These are phyloP conservation scores for Tillandsia leiboldiana DNA, from an alignment of 176 grass and related monocot species.

Conservation along the genomic window DNA sequence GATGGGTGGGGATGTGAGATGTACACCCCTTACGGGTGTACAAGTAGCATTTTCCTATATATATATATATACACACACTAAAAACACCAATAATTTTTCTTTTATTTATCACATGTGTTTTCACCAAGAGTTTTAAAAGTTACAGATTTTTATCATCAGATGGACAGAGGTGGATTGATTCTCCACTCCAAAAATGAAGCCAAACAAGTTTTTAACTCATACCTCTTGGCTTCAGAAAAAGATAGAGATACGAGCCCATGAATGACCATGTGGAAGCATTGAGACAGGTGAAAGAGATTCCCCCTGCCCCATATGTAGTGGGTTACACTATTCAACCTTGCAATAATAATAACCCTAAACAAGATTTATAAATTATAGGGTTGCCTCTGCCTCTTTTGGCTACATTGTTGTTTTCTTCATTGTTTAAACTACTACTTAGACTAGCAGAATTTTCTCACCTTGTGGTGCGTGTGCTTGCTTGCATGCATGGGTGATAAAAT, in stretches of 20 bases:
- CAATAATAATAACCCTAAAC: slow-evolving; percentile 2
- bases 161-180: background rate
- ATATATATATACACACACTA: too few relatives aligned
- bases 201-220: background rate
- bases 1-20: too few relatives aligned
- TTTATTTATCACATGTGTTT: too few relatives aligned
- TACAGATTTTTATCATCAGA: too few relatives aligned
- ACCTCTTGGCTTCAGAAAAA: background rate
- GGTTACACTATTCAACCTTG: slow-evolving; percentile 21
- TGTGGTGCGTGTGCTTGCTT: background rate
- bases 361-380: too few relatives aligned
- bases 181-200: background rate
- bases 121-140: too few relatives aligned
- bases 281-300: slow-evolving; percentile 44
- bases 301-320: slow-evolving; percentile 8
- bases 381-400: background rate
- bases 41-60: too few relatives aligned
- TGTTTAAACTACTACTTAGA: background rate
- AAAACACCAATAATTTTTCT: too few relatives aligned
- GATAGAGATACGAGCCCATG: slow-evolving; percentile 1
- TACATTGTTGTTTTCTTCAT: background rate
- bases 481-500: background rate
- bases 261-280: slow-evolving; percentile 25
- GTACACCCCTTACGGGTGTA: too few relatives aligned
- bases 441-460: background rate